Base-by-base conservation (phyloP, 345 rosid genomes). In the Trapa incisa region DNA sequence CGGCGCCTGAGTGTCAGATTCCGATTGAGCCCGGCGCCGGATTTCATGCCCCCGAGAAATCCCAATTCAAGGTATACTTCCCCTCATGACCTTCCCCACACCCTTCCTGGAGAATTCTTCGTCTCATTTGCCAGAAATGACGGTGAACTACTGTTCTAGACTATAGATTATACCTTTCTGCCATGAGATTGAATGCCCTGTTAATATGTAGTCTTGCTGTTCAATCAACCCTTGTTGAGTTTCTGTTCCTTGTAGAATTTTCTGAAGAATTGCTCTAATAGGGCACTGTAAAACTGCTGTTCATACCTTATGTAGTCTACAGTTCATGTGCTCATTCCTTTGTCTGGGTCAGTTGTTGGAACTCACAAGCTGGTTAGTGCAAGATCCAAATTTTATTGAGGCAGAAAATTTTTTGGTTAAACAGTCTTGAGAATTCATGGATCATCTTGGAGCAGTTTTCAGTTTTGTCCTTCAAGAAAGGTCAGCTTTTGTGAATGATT, bases 1-100 rank as follows among this genome's bases (percentile, higher is more conserved):
- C 81, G 71, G 75, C 79, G 36, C 87, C 83, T 17, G 81, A 81
- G 17, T 9, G 70, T 57, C 86, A 53, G 76, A 70, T 81, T 80
- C 86, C 80, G 78, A 75, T 75, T 47, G 53, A 58, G 22, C 61
- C 78, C 63, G 69, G 22, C 3, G 54, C 70, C 47, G 67, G 42
- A 6, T 37, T 39, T 2, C 15, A 47, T 43, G 7, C 37, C 66
- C 32, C 64, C 45, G 41, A 65, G 48, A 38, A 0, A 29, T 58
- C 70, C 43, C 53, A 12, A 38, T 50, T 64, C 41, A 41, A 50
- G 63, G 68, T 71, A 65, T 48, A 41, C 39, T 17, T 35, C 7
- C 38, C 2, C 37, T 22, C 22, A 14, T 16, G 14, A 13, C 54
- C 54, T 50, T 50, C 54, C 2, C 3, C 4, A 16, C 56, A 15